Base-by-base conservation (phyloP, 345 rosid species). In the Tarenaya hassleriana region DNA sequence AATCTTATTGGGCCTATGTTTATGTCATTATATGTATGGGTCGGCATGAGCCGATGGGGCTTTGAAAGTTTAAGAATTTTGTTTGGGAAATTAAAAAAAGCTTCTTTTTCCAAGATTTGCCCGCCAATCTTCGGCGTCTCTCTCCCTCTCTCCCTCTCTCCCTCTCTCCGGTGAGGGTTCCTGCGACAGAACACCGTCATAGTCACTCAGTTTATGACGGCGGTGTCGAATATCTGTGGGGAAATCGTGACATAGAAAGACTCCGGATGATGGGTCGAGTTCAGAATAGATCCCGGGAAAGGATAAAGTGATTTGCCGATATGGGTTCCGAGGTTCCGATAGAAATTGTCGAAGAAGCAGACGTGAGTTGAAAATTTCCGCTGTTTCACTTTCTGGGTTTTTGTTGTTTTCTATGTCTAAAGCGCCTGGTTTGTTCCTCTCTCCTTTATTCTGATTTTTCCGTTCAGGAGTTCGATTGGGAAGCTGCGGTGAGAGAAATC, bases 401-500 rank as follows among this genome's bases (percentile, higher is more conserved):
- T 16, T 51, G 3, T 15, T 12, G 39, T 16, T 58, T 46, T 7
- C 2, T 14, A 2, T 34, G 0, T 16, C 27, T 37, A 2, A 47
- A 43, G 18, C n/a, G 33, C 32, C 50, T 35, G 60, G 34, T 46
- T 42, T 10, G 8, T 16, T 50, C n/a, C 16, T 47, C n/a, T 41
- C 27, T 32, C 17, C 39, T 38, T 29, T 27, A 18, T 31, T 17
- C 15, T 31, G 11, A 1, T 31, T 24, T 39, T 27, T 16, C 8
- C 2, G 16, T 37, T 3, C 32, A 87, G 88, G 83, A 72, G 35
- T 82, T 91, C 50, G 96, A 91, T 68, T 91, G 96, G 98, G 98
- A 91, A 70, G 96, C 95, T 14, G 95, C 98, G 5, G 92, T 79
- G 4, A 74, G 72, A 70, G 89, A 77, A 72, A 87, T 91, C 55